phyloP scores from a whole-genome alignment of 2,329 filamentous ascomycete genomes.

The Cladorrhinum sp. region DNA sequence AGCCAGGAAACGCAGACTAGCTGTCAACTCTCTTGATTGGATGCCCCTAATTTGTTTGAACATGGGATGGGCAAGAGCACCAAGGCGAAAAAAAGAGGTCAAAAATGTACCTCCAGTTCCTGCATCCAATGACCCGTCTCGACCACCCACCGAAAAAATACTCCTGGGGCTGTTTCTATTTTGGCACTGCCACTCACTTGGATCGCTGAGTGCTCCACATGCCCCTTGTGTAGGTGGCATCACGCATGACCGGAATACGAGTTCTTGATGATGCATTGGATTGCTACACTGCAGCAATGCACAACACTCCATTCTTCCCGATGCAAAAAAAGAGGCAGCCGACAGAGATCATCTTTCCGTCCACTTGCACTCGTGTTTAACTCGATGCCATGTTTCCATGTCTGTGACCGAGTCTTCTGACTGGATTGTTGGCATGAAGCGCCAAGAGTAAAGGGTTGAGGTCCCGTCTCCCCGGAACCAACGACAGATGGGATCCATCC shows the following conservation, averaged over 20 bases:
- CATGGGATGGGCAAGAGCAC: background rate
- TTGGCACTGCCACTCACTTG: conserved; percentile 21
- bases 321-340: background rate
- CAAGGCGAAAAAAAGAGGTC: background rate
- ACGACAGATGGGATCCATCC: background rate
- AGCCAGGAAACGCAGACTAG: background rate
- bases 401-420: background rate
- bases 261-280: conserved; percentile 4
- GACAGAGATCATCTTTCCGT: background rate
- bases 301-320: background rate
- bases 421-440: background rate
- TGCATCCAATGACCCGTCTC: conserved; percentile 10
- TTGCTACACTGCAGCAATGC: background rate
- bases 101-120: background rate
- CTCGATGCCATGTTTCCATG: background rate
- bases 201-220: conserved; percentile 9
- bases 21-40: background rate
- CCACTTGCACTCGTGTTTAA: background rate
- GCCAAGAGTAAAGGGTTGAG: background rate
- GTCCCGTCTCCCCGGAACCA: background rate
- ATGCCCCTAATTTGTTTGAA: background rate
- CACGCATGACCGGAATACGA: conserved; percentile 16
- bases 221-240: conserved; percentile 8
- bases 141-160: background rate
- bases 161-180: conserved; percentile 13